A percentile compares a stretch with the other conserved stretches of the same genome.
Evolutionary conservation across 1,139 yeast species (phyloP).

Genomic region (Taphrina wiesneri): DNA sequence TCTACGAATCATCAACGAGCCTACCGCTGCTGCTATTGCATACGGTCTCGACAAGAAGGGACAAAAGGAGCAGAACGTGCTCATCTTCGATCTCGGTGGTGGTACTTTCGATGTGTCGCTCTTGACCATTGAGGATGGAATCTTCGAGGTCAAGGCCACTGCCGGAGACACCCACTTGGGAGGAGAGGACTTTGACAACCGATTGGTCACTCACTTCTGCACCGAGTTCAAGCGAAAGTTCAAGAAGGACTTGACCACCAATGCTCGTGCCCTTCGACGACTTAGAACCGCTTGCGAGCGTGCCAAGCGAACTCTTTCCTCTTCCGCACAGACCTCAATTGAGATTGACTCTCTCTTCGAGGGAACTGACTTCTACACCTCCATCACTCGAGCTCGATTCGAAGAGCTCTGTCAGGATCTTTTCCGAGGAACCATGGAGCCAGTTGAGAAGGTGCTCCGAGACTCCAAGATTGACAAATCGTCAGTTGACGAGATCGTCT

Average conservation of each 20-base stretch:
- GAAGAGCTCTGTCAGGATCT: conserved; percentile 95
- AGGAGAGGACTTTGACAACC: conserved; percentile 99
- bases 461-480: conserved; percentile 91
- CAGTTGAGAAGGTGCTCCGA: conserved; percentile 96
- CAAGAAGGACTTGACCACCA: conserved; percentile 84
- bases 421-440: conserved; percentile 94
- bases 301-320: conserved; percentile 98
- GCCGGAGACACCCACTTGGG: conserved; percentile 99
- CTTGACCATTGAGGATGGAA: conserved; percentile 97
- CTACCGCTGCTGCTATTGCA: conserved; percentile 97
- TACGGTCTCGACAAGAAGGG: conserved; percentile 94
- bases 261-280: conserved; percentile 97
- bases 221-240: conserved; percentile 96
- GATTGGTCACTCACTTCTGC: conserved; percentile 90
- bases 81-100: conserved; percentile 96
- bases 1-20: conserved; percentile 91
- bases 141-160: conserved; percentile 98
- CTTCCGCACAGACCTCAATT: conserved; percentile 93
- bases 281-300: conserved; percentile 99
- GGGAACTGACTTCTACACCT: conserved; percentile 95
- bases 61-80: conserved; percentile 81
- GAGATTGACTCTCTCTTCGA: conserved; percentile 96
- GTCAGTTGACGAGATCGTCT: conserved; percentile 89
- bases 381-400: conserved; percentile 98
- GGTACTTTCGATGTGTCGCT: conserved; percentile 98